Base-by-base conservation (phyloP, 148 eudicot genomes). In the Fagopyrum tataricum region DNA sequence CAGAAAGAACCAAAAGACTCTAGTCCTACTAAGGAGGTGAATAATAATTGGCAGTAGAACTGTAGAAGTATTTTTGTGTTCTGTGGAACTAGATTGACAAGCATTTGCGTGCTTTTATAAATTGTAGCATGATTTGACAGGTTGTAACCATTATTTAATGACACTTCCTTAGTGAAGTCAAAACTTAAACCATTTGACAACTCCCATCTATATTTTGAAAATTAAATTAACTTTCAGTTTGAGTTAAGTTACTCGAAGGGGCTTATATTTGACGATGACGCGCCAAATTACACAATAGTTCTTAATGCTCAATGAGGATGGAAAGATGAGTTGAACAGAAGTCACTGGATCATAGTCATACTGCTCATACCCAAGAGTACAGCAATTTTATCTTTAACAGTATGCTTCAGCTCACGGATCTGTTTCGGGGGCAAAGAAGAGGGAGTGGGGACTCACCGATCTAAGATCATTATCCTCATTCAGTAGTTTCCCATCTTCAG, bases 381-480 rank as follows among this genome's bases (percentile, higher is more conserved):
- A 53, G 59, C 59, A 59, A 10, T 10, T 59, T 59, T 23, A 24
- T 5, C 7, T 59, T 59, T 37, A 59, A 9, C 26, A 21, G 66
- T 24, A 14, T 24, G 37, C 66, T 21, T 59, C 13, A 53, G 20
- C 59, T 49, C 55, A 14, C 18, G 4, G 55, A 49, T 49, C 59
- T 53, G 59, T 53, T 53, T 53, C 24, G 10, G 23, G 59, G 44
- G 49, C 40, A 40, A 76, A 26, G 2, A 26, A 26, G 37, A 26
- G 37, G 1, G 37, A 31, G 37, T 2, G 37, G 37, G 37, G 61
- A 81, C 93, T 87, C 82, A 94, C 98, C 79, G 98, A 82, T 87
- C 98, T 85, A 73, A 94, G 48, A 74, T 94, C 98, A 83, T 86
- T 86, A 76, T 94, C 98, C 83, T 94, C 98, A 75, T 94, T 94